Conservation (phyloP, 1,284 basidiomycete genomes). For the Naganishia albida region DNA sequence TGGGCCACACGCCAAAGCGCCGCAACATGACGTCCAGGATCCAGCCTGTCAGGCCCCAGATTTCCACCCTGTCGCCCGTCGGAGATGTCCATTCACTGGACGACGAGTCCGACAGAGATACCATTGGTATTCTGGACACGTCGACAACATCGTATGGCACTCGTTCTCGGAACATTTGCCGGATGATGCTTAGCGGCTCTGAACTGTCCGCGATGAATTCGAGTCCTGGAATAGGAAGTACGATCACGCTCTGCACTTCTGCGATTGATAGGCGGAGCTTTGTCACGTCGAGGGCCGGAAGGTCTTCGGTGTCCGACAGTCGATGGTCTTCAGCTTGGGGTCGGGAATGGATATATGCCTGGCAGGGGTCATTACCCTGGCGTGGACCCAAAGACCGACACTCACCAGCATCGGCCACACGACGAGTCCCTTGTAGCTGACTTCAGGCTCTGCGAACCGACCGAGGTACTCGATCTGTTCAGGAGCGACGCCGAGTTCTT, state of each 20-base stretch:
- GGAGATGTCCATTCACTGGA: background rate
- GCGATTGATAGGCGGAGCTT: background rate
- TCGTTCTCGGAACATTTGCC: constrained; percentile 9
- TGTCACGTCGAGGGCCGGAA: constrained; percentile 9
- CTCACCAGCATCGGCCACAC: constrained; percentile 75
- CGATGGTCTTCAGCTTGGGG: background rate
- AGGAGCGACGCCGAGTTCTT: constrained; percentile 67
- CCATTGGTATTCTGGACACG: constrained; percentile 5
- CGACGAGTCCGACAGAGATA: background rate
- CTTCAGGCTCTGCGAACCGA: constrained; percentile 63
- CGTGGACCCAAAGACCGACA: no score
- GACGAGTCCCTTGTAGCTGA: constrained; percentile 62
- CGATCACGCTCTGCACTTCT: constrained; percentile 17
- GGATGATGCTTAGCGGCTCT: background rate
- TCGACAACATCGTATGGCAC: constrained; percentile 20
- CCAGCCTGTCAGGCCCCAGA: constrained; percentile 81
- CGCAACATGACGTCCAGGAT: constrained; percentile 67
- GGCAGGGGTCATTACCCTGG: background rate
- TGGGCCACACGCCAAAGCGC: constrained; percentile 54
- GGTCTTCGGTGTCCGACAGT: background rate
- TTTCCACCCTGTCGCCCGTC: constrained; percentile 57
- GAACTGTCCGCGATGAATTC: constrained; percentile 22
- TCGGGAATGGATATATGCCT: constrained; percentile 64
- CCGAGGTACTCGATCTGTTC: constrained; percentile 67
- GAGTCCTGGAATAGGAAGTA: background rate